Percentiles rank a stretch among this genome's conserved stretches.
phyloP scores from a whole-genome alignment of 1,284 basidiomycete genomes.

The Cryptococcus sp. region DNA sequence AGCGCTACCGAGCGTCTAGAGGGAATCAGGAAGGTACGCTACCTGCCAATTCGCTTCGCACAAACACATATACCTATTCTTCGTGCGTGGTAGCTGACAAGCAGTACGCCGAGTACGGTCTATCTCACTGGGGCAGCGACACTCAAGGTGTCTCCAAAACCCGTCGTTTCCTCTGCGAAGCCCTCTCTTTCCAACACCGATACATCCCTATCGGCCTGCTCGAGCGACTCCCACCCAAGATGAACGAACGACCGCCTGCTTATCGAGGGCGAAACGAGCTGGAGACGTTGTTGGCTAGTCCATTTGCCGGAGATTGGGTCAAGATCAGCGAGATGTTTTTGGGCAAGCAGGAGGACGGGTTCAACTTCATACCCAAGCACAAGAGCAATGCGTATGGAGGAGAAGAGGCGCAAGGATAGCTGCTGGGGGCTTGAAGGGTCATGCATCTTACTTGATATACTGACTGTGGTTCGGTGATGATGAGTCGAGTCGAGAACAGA shows the following conservation, averaged over 20 bases:
- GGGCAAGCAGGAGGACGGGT: conserved; percentile 61
- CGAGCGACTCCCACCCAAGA: conserved; percentile 70
- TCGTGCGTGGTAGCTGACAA: not conserved
- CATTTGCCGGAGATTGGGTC: conserved; percentile 85
- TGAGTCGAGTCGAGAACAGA: no score
- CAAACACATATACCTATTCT: not conserved
- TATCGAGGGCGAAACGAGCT: conserved; percentile 82
- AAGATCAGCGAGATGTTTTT: conserved; percentile 93
- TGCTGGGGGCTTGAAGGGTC: not conserved
- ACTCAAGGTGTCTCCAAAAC: conserved; percentile 86
- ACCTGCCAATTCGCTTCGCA: not conserved
- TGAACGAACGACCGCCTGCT: conserved; percentile 86
- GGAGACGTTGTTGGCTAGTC: conserved; percentile 77
- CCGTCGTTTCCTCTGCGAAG: conserved; percentile 88
- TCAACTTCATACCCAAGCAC: conserved; percentile 68
- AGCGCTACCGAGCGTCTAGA: conserved; percentile 84
- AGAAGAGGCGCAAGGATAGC: conserved; percentile 52
- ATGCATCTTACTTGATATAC: no score
- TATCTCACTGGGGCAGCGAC: conserved; percentile 75
- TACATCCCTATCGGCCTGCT: conserved; percentile 90
- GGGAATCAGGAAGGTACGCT: conserved; percentile 66
- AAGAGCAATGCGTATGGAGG: conserved; percentile 60
- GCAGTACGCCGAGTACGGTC: conserved; percentile 73
- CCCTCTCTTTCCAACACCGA: conserved; percentile 88
- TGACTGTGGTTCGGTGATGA: no score